Evolutionary conservation across 1,284 basidiomycete species (phyloP).

Genomic region (Irpex sp.): DNA sequence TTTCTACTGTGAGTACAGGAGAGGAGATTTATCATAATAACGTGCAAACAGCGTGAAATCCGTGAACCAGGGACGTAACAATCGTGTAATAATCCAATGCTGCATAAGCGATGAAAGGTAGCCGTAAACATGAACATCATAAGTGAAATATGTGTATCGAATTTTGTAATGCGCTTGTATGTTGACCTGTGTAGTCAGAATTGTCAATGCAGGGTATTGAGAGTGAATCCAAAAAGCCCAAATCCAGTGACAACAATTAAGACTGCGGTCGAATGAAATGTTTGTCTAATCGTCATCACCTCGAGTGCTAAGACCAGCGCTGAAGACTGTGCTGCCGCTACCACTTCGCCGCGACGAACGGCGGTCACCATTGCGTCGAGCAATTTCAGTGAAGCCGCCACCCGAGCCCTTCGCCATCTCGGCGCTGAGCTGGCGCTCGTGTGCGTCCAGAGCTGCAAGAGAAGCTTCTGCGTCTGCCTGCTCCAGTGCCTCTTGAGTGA

Average conservation of each 20-base stretch:
- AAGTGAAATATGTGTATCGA: neutral
- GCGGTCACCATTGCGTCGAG: slow-evolving; percentile 39
- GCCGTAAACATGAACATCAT: neutral
- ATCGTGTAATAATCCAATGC: slow-evolving; percentile 8
- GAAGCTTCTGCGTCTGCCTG: slow-evolving; percentile 72
- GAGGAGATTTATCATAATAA: neutral
- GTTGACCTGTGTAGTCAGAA: neutral
- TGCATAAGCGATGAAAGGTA: neutral
- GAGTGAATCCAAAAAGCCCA: neutral
- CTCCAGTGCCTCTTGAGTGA: slow-evolving; percentile 73
- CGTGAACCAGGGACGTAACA: neutral
- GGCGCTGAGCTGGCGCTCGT: slow-evolving; percentile 65
- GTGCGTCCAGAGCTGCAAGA: slow-evolving; percentile 70
- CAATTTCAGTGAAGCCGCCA: slow-evolving; percentile 77
- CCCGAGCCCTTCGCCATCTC: slow-evolving; percentile 72
- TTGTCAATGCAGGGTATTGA: neutral
- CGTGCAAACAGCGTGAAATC: slow-evolving; percentile 3
- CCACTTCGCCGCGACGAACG: slow-evolving; percentile 53
- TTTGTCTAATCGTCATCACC: slow-evolving; percentile 38
- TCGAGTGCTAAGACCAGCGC: slow-evolving; percentile 70
- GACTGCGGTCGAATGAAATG: neutral
- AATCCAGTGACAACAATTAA: neutral
- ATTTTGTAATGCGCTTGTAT: neutral
- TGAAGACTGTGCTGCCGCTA: slow-evolving; percentile 77
- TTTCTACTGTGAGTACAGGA: slow-evolving; percentile 15